These are phyloP conservation scores for Panicum hallii DNA, from an alignment of 202 grass and related monocot genomes.

Conservation along the genomic window DNA sequence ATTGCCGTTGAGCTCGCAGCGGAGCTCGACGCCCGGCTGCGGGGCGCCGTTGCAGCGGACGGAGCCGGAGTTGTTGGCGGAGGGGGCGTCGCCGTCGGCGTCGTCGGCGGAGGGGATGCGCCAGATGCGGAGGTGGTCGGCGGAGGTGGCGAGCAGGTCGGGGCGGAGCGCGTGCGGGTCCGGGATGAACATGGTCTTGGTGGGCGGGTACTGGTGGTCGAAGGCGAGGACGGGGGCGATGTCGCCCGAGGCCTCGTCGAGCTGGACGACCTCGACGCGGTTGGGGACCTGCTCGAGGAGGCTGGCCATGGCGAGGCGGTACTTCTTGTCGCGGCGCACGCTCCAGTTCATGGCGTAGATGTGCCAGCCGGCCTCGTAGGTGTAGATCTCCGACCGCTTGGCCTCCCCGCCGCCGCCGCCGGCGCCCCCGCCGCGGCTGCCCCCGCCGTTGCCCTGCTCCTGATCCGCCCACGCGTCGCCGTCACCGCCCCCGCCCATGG, in stretches of 20 bases:
- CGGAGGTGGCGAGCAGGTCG: slow-evolving; percentile 94
- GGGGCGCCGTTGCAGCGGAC: slow-evolving; percentile 52
- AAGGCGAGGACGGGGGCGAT: slow-evolving; percentile 87
- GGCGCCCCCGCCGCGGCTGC: slow-evolving; percentile 39
- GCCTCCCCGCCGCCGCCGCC: slow-evolving; percentile 60
- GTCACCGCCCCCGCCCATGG: slow-evolving; percentile 37
- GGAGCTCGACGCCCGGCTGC: slow-evolving; percentile 57
- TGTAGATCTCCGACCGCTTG: slow-evolving; percentile 99
- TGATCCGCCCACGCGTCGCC: slow-evolving; percentile 60
- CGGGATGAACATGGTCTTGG: slow-evolving; percentile 95
- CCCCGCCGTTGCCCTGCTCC: slow-evolving; percentile 56
- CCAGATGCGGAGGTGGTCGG: slow-evolving; percentile 97
- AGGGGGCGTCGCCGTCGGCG: neutral
- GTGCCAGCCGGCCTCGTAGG: slow-evolving; percentile 90
- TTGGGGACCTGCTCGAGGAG: slow-evolving; percentile 75
- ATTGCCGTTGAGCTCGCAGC: slow-evolving; percentile 80
- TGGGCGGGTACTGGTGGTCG: slow-evolving; percentile 83
- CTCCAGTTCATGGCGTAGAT: slow-evolving; percentile 99
- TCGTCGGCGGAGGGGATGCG: slow-evolving; percentile 62
- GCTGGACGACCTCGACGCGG: slow-evolving; percentile 89
- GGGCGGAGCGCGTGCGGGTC: slow-evolving; percentile 73
- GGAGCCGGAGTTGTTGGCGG: slow-evolving; percentile 39
- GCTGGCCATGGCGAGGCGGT: slow-evolving; percentile 90
- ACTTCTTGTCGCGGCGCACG: slow-evolving; percentile 89
- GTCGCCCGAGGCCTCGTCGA: slow-evolving; percentile 83